Base-by-base conservation (phyloP, 139 green algal species). In the Coelastrella sp. region DNA sequence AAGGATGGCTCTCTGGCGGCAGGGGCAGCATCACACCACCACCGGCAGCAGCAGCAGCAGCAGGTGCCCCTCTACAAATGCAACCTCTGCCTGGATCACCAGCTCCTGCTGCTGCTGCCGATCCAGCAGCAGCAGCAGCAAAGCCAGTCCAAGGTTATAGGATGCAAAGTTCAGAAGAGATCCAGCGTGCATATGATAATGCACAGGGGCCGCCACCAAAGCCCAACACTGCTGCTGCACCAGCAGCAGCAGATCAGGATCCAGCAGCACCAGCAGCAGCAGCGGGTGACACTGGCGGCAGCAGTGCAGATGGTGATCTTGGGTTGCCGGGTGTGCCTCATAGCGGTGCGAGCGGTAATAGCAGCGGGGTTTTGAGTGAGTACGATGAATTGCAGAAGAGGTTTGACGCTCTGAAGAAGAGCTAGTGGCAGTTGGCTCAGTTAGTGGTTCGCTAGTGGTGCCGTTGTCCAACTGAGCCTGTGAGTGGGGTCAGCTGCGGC, bases 321-420 rank as follows among this genome's bases (percentile, higher is more conserved):
- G 54, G 17, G 3, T 47, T 80, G 61, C 80, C 80, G 7, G 83
- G 57, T 22, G 91, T 78, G 66, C 76, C 76, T 8, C 5, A 59
- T 32, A 17, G 19, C 74, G 80, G 22, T 66, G 77, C 6, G 32
- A 85, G 86, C 73, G 64, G n/a, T 92, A 71, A 61, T n/a, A 73
- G 83, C 65, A 32, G 6, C 23, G 74, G 19, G n/a, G 83, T 4
- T 65, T 32, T 73, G 13, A 91, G 92, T 60, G 94, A 95, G 85
- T 90, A 94, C 60, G 94, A 93, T n/a, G 93, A 96, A 76, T 92
- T 97, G 58, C 93, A 92, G 22, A 84, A 76, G 14, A 89, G 95
- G 5, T 94, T 97, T 88, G 95, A 97, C 59, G 92, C 92, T 5
- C 90, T 97, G 5, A 96, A 96, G 91, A 90, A 84, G 74, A 80